Percentiles rank a stretch among this genome's conserved stretches.
phyloP scores from a whole-genome alignment of 208 protist species.

The Pavlovales sp. region DNA sequence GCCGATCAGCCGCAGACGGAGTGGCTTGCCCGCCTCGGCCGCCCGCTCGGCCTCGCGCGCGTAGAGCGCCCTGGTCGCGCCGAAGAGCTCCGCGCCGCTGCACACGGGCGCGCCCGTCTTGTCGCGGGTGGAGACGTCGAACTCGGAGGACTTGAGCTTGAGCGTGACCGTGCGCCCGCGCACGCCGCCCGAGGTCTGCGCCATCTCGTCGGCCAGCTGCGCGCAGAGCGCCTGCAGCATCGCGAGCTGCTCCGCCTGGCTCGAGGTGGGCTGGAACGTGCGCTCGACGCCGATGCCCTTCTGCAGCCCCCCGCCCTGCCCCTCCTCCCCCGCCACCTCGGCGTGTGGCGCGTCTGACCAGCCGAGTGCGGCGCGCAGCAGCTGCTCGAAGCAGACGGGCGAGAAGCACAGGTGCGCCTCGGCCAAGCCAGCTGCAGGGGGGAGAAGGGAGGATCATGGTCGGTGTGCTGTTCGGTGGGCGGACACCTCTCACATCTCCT shows the following conservation, averaged over 20 bases:
- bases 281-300: conserved; percentile 11
- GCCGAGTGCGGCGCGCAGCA: neutral
- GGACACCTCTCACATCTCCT: too few species aligned
- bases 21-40: neutral
- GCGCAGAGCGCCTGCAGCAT: neutral
- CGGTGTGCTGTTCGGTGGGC: too few species aligned
- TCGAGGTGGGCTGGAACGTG: neutral
- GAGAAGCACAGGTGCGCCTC: neutral
- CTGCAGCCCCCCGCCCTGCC: neutral
- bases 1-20: conserved; percentile 37
- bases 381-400: neutral
- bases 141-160: conserved; percentile 53
- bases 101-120: neutral
- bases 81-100: neutral
- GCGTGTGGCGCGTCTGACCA: neutral
- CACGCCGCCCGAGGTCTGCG: neutral
- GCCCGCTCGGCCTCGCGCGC: neutral
- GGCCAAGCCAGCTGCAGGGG: too few species aligned
- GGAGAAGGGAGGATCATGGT: too few species aligned
- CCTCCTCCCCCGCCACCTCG: neutral
- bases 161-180: conserved; percentile 43
- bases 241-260: too few species aligned
- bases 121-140: conserved; percentile 45
- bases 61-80: neutral
- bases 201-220: conserved; percentile 4